Base-by-base conservation (phyloP, 1,284 basidiomycete genomes). In the Agaricales sp. region DNA sequence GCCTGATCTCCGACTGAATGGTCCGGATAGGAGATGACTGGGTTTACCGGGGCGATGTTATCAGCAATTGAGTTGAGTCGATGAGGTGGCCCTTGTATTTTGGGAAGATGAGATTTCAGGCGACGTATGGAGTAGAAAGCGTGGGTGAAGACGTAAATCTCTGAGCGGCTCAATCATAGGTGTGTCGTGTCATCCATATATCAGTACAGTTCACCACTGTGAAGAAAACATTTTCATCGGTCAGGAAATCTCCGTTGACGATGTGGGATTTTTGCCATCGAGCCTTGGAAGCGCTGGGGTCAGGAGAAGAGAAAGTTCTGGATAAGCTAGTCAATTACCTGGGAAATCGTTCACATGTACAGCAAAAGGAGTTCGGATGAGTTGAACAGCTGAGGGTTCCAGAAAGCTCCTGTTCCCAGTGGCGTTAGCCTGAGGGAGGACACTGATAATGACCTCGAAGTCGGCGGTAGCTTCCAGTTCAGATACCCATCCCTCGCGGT, bases 41-140 rank as follows among this genome's bases (percentile, higher is more conserved):
- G n/a, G n/a, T n/a, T n/a, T n/a, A n/a, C n/a, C n/a, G n/a, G n/a
- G n/a, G n/a, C n/a, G n/a, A n/a, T n/a, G n/a, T n/a, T n/a, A n/a
- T n/a, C n/a, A n/a, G n/a, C n/a, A n/a, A n/a, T n/a, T n/a, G n/a
- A n/a, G n/a, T n/a, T n/a, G n/a, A n/a, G n/a, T n/a, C n/a, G n/a
- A n/a, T n/a, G 26, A 30, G 14, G 14, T 30, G 14, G 6, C 14
- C 6, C 26, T 30, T 30, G 26, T 14, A 6, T 30, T 30, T 6
- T 30, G 14, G n/a, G 26, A 30, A 30, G 14, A 30, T 30, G 26
- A 14, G 26, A 30, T 30, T 30, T 6, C 14, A 30, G 14, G 26
- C 14, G 60, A 11, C 66, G 59, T 3, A 74, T 75, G 58, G 68
- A 74, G 57, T 67, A 68, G 35, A 37, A 20, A 18, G 47, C 47